A percentile compares a stretch with the other conserved stretches of the same genome.
Conservation (phyloP, 306 rosid species). For the Quercus gilva region DNA sequence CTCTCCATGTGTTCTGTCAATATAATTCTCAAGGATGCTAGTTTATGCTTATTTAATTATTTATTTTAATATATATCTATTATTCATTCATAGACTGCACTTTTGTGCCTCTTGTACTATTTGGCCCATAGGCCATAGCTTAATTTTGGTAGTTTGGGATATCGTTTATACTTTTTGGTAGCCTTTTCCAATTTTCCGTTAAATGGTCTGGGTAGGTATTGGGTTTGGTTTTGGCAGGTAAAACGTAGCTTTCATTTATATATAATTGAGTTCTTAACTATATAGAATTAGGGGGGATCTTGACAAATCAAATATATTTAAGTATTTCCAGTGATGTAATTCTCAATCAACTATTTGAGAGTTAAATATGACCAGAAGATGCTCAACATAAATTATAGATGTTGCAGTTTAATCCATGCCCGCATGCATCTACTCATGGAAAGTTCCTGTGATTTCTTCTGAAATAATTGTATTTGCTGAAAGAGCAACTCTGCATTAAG, state of each 20-base stretch:
- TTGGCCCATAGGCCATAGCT: neutral
- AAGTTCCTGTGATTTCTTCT: too few species aligned
- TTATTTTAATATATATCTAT: neutral
- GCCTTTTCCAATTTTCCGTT: neutral
- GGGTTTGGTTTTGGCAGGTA: neutral
- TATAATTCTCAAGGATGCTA: neutral
- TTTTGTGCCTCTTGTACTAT: neutral
- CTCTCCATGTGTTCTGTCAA: neutral
- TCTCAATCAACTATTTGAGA: neutral
- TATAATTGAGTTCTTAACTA: too few species aligned
- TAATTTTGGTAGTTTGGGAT: neutral
- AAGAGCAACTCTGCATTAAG: too few species aligned
- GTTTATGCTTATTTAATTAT: neutral
- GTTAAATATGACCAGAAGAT: neutral
- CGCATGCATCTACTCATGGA: neutral
- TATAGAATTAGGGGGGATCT: neutral
- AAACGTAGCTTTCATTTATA: neutral
- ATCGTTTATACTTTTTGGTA: neutral
- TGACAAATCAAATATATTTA: neutral
- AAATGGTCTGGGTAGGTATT: neutral
- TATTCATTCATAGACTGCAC: too few species aligned
- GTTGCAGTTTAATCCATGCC: neutral
- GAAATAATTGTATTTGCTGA: too few species aligned
- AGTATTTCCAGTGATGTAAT: neutral
- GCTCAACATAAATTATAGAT: neutral